Evolutionary conservation across 176 grass and related monocot species (phyloP).

Genomic region (Leersia perrieri): DNA sequence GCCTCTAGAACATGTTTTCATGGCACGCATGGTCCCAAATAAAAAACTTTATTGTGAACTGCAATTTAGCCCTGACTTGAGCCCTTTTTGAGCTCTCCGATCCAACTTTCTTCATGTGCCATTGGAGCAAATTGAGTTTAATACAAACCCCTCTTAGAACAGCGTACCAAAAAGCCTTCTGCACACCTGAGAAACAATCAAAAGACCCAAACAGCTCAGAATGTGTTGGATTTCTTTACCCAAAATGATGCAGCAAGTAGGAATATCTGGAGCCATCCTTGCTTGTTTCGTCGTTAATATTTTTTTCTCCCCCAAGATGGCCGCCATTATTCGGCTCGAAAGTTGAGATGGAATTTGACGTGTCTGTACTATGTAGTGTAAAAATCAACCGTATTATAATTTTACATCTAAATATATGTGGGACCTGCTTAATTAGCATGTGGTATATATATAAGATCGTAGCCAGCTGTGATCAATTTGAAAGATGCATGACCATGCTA

Average conservation of each 20-base stretch:
- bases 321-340: neutral
- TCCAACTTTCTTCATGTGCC: conserved; percentile 42
- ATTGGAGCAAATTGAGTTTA: conserved; percentile 46
- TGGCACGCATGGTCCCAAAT: conserved; percentile 54
- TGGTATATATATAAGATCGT: neutral
- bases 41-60: conserved; percentile 55
- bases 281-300: conserved; percentile 11
- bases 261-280: neutral
- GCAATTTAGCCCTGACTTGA: conserved; percentile 33
- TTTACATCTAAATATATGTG: neutral
- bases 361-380: neutral
- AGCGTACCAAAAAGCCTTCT: conserved; percentile 19
- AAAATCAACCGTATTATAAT: conserved; percentile 1
- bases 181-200: conserved; percentile 45
- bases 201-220: conserved; percentile 40
- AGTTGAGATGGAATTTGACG: neutral
- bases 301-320: neutral
- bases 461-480: neutral
- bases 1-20: conserved; percentile 14
- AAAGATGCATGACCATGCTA: neutral
- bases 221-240: conserved; percentile 33
- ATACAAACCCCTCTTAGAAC: conserved; percentile 24
- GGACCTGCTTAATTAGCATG: neutral
- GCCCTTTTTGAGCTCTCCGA: conserved; percentile 50
- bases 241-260: conserved; percentile 30